Evolutionary conservation across 306 rosid genomes (phyloP), one percentile per base, ranked within the genome.

Genomic region (Gastrolobium villosum): DNA sequence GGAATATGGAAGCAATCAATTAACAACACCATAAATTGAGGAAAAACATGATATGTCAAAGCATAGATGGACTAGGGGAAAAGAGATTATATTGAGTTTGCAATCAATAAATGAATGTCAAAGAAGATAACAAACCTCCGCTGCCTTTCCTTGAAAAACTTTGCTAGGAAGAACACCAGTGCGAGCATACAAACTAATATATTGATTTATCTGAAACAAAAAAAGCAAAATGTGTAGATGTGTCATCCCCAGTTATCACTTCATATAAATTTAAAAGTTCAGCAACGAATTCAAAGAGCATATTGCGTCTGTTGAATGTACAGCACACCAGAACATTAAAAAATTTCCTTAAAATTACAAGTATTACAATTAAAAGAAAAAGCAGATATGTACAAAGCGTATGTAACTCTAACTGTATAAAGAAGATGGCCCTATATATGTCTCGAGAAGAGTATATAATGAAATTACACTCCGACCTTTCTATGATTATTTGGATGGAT

Each of bases 401-500:
- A 41, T 41, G 61, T 28, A 81, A 46, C 70, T 7, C 46, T 5
- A 62, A 39, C 46, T 31, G 50, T 7, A 50, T 9, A 54, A 11
- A 64, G n/a, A 43, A 26, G 37, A 64, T 39, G 57, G 72, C 46
- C 32, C 41, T 53, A 13, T 11, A 59, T 28, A 62, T 26, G 62
- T 74, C 39, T 65, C 28, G 50, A 70, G 54, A 70, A 66, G 72
- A 66, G 75, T 31, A 61, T 9, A 79, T 36, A 44, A 77, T 46
- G 65, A 82, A 68, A 69, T 26, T 44, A 63, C 35, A 44, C 57
- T 70, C 76, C 30, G 60, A 94, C 98, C 88, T 88, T 94, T 87
- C 98, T 89, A 62, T 88, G 88, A 77, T 94, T 86, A 83, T 94
- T 92, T 45, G 97, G 98, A 84, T 94, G 98, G 81, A 92, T 83